Evolutionary conservation across 2,329 filamentous ascomycete species (phyloP).

Genomic region (Coniosporium tulheliwenetii): DNA sequence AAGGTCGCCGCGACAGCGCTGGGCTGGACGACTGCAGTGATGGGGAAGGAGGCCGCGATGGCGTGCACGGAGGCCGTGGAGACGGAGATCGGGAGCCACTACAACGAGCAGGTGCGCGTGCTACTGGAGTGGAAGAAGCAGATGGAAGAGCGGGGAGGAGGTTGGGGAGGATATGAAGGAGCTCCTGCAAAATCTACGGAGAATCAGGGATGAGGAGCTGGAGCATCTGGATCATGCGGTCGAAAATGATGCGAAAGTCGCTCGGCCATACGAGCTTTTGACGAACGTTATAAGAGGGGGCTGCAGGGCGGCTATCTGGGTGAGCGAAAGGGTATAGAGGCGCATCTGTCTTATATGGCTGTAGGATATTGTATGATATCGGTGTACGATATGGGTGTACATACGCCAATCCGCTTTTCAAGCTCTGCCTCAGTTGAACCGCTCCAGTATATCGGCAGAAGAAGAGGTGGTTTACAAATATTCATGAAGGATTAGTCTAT

Average conservation of each 20-base stretch:
- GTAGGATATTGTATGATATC: neutral
- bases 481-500: too few species aligned
- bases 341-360: neutral
- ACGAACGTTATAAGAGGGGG: constrained; percentile 80
- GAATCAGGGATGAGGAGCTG: constrained; percentile 87
- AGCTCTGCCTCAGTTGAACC: too few species aligned
- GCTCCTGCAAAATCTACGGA: constrained; percentile 57
- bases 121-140: constrained; percentile 67
- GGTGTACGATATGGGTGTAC: too few species aligned
- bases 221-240: constrained; percentile 95
- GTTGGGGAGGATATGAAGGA: constrained; percentile 62
- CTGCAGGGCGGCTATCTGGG: constrained; percentile 84
- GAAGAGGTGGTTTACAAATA: too few species aligned
- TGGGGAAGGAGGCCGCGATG: constrained; percentile 93
- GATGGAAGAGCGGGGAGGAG: constrained; percentile 63
- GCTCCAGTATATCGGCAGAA: too few species aligned
- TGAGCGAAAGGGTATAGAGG: constrained; percentile 55
- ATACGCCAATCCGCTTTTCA: too few species aligned
- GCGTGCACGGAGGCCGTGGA: constrained; percentile 97
- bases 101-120: constrained; percentile 77
- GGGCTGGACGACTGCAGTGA: constrained; percentile 76
- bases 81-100: constrained; percentile 93
- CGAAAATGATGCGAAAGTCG: constrained; percentile 80
- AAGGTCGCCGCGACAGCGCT: constrained; percentile 61
- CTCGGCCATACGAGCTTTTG: constrained; percentile 75